Evolutionary conservation across 371 early-diverging fungal species (phyloP).

Genomic region (Massospora cicadina): DNA sequence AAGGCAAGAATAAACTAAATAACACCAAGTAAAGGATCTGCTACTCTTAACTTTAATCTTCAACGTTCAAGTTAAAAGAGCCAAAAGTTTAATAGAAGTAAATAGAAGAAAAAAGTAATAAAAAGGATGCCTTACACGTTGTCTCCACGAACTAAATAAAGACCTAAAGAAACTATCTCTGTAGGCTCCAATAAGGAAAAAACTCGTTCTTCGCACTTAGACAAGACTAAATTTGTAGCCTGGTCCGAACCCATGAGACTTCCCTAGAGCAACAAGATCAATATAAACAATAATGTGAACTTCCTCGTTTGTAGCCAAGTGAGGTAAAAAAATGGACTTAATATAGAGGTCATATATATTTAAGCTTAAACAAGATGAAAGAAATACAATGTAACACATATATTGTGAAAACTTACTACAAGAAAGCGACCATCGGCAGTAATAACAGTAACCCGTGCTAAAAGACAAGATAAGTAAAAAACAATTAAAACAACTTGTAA

Average conservation of each 20-base stretch:
- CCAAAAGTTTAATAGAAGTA: background rate
- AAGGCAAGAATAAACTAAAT: no score
- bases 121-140: slow-evolving; percentile 30
- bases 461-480: background rate
- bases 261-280: slow-evolving; percentile 24
- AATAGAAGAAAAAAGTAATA: background rate
- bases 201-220: slow-evolving; percentile 52
- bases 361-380: background rate
- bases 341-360: no score
- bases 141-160: slow-evolving; percentile 64
- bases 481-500: no score
- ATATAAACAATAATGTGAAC: background rate
- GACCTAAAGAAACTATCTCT: slow-evolving; percentile 46
- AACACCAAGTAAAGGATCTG: no score
- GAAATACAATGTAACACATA: background rate
- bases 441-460: slow-evolving; percentile 8
- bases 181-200: slow-evolving; percentile 48
- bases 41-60: background rate
- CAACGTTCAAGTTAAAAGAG: background rate
- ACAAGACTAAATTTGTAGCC: slow-evolving; percentile 52
- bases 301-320: background rate
- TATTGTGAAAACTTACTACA: slow-evolving; percentile 5
- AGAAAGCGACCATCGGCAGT: slow-evolving; percentile 6
- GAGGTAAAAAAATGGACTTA: no score
- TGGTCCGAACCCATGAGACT: slow-evolving; percentile 62